These are phyloP conservation scores for Casuarina glauca DNA, from an alignment of 306 rosid genomes.

Conservation along the genomic window DNA sequence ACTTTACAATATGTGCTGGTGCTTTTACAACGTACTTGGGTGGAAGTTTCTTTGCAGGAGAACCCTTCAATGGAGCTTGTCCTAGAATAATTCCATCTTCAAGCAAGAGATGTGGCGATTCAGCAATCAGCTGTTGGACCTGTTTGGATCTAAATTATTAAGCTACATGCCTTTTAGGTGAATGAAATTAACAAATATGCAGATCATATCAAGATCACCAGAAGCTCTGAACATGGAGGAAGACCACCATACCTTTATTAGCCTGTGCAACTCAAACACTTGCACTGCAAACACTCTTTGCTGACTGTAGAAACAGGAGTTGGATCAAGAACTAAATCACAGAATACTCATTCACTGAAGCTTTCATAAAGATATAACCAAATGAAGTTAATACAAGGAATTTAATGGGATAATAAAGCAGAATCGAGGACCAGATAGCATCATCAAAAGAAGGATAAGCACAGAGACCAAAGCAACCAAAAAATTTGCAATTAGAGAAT, in stretches of 20 bases:
- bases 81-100: slow-evolving; percentile 65
- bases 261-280: slow-evolving; percentile 79
- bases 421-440: slow-evolving; percentile 23
- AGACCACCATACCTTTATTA: slow-evolving; percentile 61
- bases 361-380: slow-evolving; percentile 22
- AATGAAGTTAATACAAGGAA: slow-evolving; percentile 16
- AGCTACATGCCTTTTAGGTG: slow-evolving; percentile 19
- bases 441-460: slow-evolving; percentile 9
- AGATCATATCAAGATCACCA: slow-evolving; percentile 27
- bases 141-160: slow-evolving; percentile 40
- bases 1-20: slow-evolving; percentile 31
- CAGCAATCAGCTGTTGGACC: slow-evolving; percentile 95
- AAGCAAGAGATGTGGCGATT: slow-evolving; percentile 72
- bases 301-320: slow-evolving; percentile 76
- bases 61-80: slow-evolving; percentile 51
- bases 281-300: slow-evolving; percentile 76
- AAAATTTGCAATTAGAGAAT: slow-evolving; percentile 16
- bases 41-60: slow-evolving; percentile 54
- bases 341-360: slow-evolving; percentile 29
- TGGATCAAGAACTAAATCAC: slow-evolving; percentile 54
- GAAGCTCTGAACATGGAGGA: slow-evolving; percentile 17
- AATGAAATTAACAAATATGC: slow-evolving; percentile 17
- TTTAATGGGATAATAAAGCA: slow-evolving; percentile 28
- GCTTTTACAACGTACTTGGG: slow-evolving; percentile 47
- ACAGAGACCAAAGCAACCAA: slow-evolving; percentile 23